Evolutionary conservation across 768 basidiomycete genomes (phyloP).

Genomic region (Lyophyllum shimeji): DNA sequence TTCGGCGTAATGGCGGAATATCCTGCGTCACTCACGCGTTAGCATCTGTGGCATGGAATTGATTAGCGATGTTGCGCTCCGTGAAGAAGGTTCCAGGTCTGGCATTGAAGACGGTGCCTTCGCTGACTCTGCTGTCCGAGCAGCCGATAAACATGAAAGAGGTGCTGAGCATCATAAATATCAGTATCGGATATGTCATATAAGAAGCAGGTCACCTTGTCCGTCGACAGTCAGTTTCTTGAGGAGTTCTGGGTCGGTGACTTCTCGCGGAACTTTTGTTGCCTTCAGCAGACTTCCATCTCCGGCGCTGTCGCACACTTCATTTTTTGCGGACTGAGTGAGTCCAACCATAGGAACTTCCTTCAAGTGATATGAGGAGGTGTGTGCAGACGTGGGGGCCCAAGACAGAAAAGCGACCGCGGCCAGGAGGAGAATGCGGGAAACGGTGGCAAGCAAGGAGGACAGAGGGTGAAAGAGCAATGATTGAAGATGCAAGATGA

Average conservation of each 20-base stretch:
- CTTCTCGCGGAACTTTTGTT: constrained; percentile 31
- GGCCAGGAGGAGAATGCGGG: too few relatives aligned
- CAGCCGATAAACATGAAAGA: constrained; percentile 22
- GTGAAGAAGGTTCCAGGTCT: constrained; percentile 23
- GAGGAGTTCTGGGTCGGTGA: constrained; percentile 18
- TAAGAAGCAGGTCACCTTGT: constrained; percentile 30
- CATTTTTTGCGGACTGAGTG: constrained; percentile 12
- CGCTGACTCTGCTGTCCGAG: constrained; percentile 23
- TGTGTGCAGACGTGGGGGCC: not conserved
- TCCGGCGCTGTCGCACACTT: constrained; percentile 11
- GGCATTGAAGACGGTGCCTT: constrained; percentile 22
- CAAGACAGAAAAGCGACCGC: constrained; percentile 4
- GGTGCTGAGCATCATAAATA: constrained; percentile 5
- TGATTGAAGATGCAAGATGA: too few relatives aligned
- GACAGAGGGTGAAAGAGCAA: too few relatives aligned
- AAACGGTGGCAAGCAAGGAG: too few relatives aligned
- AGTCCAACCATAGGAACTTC: constrained; percentile 16
- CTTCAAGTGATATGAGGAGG: not conserved
- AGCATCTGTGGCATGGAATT: constrained; percentile 11
- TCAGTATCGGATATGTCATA: not conserved
- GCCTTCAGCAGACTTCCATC: constrained; percentile 28
- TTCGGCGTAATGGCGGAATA: not conserved
- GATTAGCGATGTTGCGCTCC: constrained; percentile 16
- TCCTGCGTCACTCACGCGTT: constrained; percentile 13
- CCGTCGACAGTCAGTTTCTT: constrained; percentile 21